phyloP scores from a whole-genome alignment of 1,284 basidiomycete genomes.

The Testicularia cyperi region DNA sequence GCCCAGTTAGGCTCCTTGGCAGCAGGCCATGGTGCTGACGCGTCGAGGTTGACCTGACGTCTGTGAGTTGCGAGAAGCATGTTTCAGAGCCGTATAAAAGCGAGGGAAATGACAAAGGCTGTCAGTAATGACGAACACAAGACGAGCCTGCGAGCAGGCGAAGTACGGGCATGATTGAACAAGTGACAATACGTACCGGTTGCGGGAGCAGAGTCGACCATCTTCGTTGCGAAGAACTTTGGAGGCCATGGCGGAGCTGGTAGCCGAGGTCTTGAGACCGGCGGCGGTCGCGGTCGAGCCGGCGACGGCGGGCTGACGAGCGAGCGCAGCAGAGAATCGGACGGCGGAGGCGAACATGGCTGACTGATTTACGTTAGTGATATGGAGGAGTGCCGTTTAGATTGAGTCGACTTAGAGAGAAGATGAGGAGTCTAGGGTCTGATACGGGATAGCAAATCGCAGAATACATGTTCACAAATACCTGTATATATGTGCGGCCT shows the following conservation, averaged over 20 bases:
- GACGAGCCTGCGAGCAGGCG: background rate
- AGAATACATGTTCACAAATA: no score
- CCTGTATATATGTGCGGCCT: no score
- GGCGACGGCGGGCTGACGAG: conserved; percentile 22
- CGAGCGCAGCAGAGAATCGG: conserved; percentile 35
- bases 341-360: conserved; percentile 37
- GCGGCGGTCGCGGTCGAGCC: conserved; percentile 21
- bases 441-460: no score
- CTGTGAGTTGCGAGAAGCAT: conserved; percentile 4
- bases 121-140: conserved; percentile 1
- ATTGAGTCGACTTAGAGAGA: no score
- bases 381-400: no score
- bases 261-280: conserved; percentile 37
- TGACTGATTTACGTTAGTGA: no score
- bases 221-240: conserved; percentile 23
- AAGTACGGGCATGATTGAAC: background rate
- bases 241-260: conserved; percentile 16
- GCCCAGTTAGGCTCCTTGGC: conserved; percentile 31
- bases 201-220: conserved; percentile 31
- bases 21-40: conserved; percentile 16
- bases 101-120: background rate
- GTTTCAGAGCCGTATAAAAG: background rate
- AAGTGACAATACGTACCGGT: conserved; percentile 31
- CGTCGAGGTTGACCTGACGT: conserved; percentile 24
- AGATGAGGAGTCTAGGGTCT: no score